Evolutionary conservation across 306 rosid genomes (phyloP).

Genomic region (Castanopsis chinensis): DNA sequence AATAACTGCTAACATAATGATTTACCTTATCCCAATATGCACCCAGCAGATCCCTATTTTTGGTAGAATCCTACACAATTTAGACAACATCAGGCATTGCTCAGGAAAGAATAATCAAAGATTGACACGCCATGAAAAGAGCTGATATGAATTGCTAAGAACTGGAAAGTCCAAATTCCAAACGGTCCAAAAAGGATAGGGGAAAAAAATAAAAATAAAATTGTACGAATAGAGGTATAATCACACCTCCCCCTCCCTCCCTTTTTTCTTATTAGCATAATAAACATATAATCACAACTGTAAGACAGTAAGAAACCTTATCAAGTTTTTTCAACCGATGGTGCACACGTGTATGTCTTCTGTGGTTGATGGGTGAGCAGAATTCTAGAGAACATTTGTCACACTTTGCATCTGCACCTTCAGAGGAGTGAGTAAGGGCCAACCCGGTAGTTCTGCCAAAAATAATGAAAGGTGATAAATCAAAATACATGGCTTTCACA

Average conservation of each 20-base stretch:
- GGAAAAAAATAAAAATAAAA: not conserved
- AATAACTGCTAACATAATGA: slow-evolving; percentile 18
- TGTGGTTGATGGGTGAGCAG: slow-evolving; percentile 72
- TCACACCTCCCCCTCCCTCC: not conserved
- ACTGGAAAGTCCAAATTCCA: not conserved
- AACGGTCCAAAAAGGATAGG: not conserved
- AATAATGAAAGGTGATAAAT: slow-evolving; percentile 18
- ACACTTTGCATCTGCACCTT: slow-evolving; percentile 76
- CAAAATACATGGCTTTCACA: slow-evolving; percentile 18
- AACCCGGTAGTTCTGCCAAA: slow-evolving; percentile 63
- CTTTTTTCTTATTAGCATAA: not conserved
- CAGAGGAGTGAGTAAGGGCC: slow-evolving; percentile 74
- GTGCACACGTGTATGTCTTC: slow-evolving; percentile 76
- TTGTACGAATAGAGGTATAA: not conserved
- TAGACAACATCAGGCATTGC: slow-evolving; percentile 25
- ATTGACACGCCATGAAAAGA: slow-evolving; percentile 13
- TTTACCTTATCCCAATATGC: slow-evolving; percentile 90
- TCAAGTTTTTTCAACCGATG: slow-evolving; percentile 72
- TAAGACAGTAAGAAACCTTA: slow-evolving; percentile 49
- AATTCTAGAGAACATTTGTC: slow-evolving; percentile 79
- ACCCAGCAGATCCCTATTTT: slow-evolving; percentile 64
- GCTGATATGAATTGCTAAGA: not conserved
- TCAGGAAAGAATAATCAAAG: slow-evolving; percentile 1
- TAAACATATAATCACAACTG: not conserved
- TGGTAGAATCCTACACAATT: slow-evolving; percentile 58